Conservation (phyloP, 2,329 filamentous ascomycete genomes). For the Nakataea oryzae region DNA sequence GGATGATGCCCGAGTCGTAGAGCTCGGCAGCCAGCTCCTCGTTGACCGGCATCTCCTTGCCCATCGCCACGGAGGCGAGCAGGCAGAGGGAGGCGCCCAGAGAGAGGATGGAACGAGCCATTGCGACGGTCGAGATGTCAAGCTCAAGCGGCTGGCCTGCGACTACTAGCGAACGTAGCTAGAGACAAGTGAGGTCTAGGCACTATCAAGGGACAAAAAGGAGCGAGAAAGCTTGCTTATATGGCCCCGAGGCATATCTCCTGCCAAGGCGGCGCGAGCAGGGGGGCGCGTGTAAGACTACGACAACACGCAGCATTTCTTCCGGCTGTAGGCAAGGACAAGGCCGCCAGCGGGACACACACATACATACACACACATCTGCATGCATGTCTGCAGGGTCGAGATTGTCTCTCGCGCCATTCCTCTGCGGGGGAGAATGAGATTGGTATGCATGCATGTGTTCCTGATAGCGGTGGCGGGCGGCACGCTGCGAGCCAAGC, state of each 20-base stretch:
- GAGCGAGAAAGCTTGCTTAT: background rate
- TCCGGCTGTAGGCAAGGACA: too few relatives aligned
- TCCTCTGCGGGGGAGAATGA: too few relatives aligned
- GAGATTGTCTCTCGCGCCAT: background rate
- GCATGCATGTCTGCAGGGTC: background rate
- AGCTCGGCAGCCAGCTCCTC: background rate
- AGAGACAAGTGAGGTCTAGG: too few relatives aligned
- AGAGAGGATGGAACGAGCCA: background rate
- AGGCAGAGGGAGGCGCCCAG: background rate
- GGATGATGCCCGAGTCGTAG: background rate
- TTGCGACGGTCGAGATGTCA: background rate
- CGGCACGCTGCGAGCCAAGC: background rate
- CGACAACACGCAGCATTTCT: background rate
- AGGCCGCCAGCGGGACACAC: background rate
- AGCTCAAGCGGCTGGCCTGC: background rate
- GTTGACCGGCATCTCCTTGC: constrained; percentile 1
- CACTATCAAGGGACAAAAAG: too few relatives aligned
- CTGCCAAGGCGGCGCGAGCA: background rate
- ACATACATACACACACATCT: too few relatives aligned
- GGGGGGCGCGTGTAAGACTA: background rate
- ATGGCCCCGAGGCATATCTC: background rate
- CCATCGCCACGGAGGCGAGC: constrained; percentile 1
- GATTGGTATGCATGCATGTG: too few relatives aligned
- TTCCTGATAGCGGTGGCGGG: background rate
- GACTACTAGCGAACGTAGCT: background rate